phyloP scores from a whole-genome alignment of 1,284 basidiomycete species.

The Fereydounia khargensis region DNA sequence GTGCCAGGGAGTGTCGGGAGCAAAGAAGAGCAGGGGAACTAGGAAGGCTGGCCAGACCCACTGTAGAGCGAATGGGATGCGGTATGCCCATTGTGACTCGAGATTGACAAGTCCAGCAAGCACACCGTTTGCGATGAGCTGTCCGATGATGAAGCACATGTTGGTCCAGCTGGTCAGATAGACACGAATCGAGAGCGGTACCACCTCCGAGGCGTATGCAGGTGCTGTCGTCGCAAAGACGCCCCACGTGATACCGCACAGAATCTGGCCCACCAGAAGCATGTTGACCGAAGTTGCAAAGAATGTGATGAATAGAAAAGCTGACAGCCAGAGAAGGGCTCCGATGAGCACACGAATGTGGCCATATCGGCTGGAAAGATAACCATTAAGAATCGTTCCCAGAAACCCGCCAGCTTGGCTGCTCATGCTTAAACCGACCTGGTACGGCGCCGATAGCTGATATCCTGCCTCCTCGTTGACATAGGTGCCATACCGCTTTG shows the following conservation, averaged over 20 bases:
- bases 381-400: constrained; percentile 29
- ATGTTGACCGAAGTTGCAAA: constrained; percentile 59
- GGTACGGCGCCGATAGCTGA: constrained; percentile 61
- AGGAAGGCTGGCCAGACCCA: constrained; percentile 60
- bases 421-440: constrained; percentile 55
- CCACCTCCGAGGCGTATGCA: constrained; percentile 62
- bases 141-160: constrained; percentile 61
- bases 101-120: constrained; percentile 55
- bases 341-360: constrained; percentile 17
- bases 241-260: constrained; percentile 60
- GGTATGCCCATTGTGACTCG: constrained; percentile 55
- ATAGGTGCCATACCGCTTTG: constrained; percentile 49
- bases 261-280: constrained; percentile 58
- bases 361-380: constrained; percentile 16
- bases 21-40: constrained; percentile 51
- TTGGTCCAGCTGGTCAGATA: constrained; percentile 62
- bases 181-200: constrained; percentile 60
- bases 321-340: neutral
- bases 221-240: constrained; percentile 60
- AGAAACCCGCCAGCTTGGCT: constrained; percentile 31
- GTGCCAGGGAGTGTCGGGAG: constrained; percentile 60
- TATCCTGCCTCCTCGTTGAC: constrained; percentile 49
- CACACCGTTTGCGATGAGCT: constrained; percentile 60
- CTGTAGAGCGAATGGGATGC: constrained; percentile 60
- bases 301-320: constrained; percentile 53